phyloP scores from a whole-genome alignment of 2,329 filamentous ascomycete genomes.

The Hymenoscyphus occultus region DNA sequence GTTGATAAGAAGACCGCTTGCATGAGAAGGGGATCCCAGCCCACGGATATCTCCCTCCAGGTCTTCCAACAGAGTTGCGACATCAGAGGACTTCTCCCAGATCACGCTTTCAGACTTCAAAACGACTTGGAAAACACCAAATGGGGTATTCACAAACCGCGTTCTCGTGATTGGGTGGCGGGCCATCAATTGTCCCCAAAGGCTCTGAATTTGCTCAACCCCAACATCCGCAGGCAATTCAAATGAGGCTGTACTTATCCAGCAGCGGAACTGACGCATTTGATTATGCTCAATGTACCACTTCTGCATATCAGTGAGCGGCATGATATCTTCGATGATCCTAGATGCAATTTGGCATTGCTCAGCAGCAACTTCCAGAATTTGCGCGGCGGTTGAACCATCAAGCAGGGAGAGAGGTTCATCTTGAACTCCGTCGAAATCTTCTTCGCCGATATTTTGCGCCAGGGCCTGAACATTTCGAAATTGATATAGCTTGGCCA shows the following conservation, averaged over 20 bases:
- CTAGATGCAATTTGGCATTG: conserved; percentile 8
- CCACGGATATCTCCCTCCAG: conserved; percentile 6
- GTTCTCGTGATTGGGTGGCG: conserved; percentile 10
- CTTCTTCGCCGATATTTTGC: conserved; percentile 8
- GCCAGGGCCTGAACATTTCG: conserved; percentile 7
- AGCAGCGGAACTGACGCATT: conserved; percentile 6
- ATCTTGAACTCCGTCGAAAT: conserved; percentile 7
- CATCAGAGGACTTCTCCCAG: conserved; percentile 6
- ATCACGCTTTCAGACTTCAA: conserved; percentile 11
- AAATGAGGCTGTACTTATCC: conserved; percentile 8
- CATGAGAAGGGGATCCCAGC: conserved; percentile 3
- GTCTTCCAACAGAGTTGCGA: neutral
- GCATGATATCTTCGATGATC: conserved; percentile 8
- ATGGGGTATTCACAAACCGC: conserved; percentile 8
- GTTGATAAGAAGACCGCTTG: conserved; percentile 7
- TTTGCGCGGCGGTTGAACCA: conserved; percentile 1
- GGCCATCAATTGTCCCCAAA: conserved; percentile 9
- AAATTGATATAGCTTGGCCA: conserved; percentile 5
- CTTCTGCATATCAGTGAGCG: conserved; percentile 8
- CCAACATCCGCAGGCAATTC: conserved; percentile 4
- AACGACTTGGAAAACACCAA: conserved; percentile 8
- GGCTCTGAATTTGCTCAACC: conserved; percentile 1
- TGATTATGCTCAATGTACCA: conserved; percentile 2
- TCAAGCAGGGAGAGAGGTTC: conserved; percentile 9
- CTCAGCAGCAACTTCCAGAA: conserved; percentile 7